Base-by-base conservation (phyloP, 371 early-diverging fungal species). In the Apophysomyces trapeziformis region DNA sequence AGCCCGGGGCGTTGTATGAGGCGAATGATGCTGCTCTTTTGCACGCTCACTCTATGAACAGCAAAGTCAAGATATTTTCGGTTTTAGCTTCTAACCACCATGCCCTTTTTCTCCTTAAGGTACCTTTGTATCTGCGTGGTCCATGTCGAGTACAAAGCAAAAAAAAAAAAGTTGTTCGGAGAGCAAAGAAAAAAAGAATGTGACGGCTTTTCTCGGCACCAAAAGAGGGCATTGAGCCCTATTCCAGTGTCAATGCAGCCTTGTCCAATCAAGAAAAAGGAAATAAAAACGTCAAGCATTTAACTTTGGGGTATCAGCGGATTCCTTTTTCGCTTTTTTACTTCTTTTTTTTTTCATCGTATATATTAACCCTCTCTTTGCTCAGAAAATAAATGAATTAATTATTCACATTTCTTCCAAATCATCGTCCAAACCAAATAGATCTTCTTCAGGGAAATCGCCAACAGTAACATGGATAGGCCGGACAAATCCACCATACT, bases 401-500 rank as follows among this genome's bases (percentile, higher is more conserved):
- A 11, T 41, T 41, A 13, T 12, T 71, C 77, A 86, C 87, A 87
- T 83, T 64, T 87, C 87, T 57, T 88, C 87, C 1, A 84, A 60
- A 11, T 84, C 84, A 63, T 84, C 84, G 60, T 83, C 84, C 6
- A 73, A 68, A 26, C 64, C 36, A 5, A 75, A 70, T 21, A 85
- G 56, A 38, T 85, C 84, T 21, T 87, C 85, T 64, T 87, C 86
- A 38, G 96, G 96, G 63, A 89, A 97, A 63, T 98, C 97, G 18
- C 98, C 98, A 0, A 92, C 90, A 13, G 74, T 77, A 5, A 97
- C 92, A 65, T 90, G 89, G 66, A 90, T 89, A 2, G 98, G 96
- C 9, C 96, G 87, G 32, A 96, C 92, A 74, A 96, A 95, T 0
- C 90, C 92, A 35, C 95, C 98, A 69, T 93, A 86, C 8, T 91